Conservation (phyloP, 805 yeast species). For the Wickerhamomyces hampshirensis region DNA sequence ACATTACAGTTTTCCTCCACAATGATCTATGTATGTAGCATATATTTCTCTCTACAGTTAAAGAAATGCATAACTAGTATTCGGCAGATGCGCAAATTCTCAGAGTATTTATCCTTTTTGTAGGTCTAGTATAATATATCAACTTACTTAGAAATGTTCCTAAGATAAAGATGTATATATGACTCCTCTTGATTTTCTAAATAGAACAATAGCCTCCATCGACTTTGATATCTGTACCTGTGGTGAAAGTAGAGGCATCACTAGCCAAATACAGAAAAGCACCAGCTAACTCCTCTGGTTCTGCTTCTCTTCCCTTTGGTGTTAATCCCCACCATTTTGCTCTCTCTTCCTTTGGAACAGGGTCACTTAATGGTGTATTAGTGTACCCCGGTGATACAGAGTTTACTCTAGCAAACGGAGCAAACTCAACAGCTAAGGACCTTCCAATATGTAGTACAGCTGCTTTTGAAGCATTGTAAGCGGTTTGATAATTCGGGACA, state of each 20-base stretch:
- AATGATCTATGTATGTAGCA: too few species aligned
- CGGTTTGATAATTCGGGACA: slow-evolving; percentile 82
- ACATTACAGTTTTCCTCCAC: too few species aligned
- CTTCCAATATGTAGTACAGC: slow-evolving; percentile 6
- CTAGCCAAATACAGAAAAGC: slow-evolving; percentile 74
- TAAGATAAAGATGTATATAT: too few species aligned
- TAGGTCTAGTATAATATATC: too few species aligned
- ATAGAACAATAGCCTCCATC: slow-evolving; percentile 66
- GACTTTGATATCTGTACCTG: slow-evolving; percentile 69
- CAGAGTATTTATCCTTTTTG: too few species aligned
- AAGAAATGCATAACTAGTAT: too few species aligned
- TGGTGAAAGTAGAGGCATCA: slow-evolving; percentile 73
- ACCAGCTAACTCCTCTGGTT: slow-evolving; percentile 68
- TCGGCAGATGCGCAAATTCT: too few species aligned
- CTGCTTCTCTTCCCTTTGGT: slow-evolving; percentile 70
- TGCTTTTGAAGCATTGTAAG: slow-evolving; percentile 39
- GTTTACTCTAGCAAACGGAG: slow-evolving; percentile 75
- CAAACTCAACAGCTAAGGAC: slow-evolving; percentile 58
- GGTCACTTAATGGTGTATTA: slow-evolving; percentile 56
- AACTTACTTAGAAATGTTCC: too few species aligned
- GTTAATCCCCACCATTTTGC: slow-evolving; percentile 42
- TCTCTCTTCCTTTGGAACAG: slow-evolving; percentile 36
- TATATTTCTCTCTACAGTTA: too few species aligned
- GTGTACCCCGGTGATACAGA: slow-evolving; percentile 79
- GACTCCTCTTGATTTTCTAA: too few species aligned